These are phyloP conservation scores for Starmera dryadoides DNA, from an alignment of 805 yeast species.

Conservation along the genomic window DNA sequence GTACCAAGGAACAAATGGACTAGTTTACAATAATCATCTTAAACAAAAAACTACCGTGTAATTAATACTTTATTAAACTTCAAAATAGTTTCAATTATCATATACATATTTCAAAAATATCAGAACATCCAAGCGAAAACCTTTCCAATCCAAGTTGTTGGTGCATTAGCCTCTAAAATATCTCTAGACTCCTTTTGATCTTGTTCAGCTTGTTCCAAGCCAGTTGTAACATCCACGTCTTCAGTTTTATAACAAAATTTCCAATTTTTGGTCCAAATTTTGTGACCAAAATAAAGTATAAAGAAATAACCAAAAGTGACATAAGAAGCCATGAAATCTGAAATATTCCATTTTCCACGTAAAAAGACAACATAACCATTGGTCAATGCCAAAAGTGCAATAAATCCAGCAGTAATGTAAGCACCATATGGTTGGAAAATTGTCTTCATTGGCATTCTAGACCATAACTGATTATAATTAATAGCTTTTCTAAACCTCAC, in stretches of 20 bases:
- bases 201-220: conserved; percentile 49
- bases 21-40: no score
- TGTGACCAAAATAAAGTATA: conserved; percentile 46
- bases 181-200: conserved; percentile 28
- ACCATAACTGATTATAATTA: conserved; percentile 36
- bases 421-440: conserved; percentile 45
- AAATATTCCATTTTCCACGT: conserved; percentile 35
- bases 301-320: conserved; percentile 48
- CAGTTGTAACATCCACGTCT: conserved; percentile 49
- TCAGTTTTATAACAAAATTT: conserved; percentile 37
- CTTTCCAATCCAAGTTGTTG: conserved; percentile 13
- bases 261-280: conserved; percentile 32
- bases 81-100: no score
- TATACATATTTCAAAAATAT: no score
- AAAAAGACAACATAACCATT: conserved; percentile 60
- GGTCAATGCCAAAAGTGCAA: conserved; percentile 44
- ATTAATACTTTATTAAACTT: no score
- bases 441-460: conserved; percentile 47
- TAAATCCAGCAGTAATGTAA: conserved; percentile 38
- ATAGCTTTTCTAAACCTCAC: conserved; percentile 58
- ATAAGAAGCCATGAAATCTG: conserved; percentile 62
- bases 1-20: no score
- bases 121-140: conserved; percentile 13
- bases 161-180: conserved; percentile 17
- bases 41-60: no score